These are phyloP conservation scores for Xylaria sp. DNA, from an alignment of 495 filamentous ascomycete genomes.

Conservation along the genomic window DNA sequence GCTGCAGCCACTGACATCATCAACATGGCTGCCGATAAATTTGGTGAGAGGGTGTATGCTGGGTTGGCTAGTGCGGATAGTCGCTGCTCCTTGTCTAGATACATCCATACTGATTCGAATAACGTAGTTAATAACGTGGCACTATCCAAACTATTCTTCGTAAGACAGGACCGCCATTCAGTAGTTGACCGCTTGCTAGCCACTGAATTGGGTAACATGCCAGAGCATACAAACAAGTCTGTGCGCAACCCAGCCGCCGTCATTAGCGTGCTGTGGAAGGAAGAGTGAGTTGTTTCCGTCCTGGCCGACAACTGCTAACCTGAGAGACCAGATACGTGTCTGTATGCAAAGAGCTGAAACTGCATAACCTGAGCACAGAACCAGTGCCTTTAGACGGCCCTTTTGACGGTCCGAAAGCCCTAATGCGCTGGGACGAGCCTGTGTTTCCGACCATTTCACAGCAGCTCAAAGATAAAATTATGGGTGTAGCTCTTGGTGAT, in stretches of 20 bases:
- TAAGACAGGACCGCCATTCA: neutral
- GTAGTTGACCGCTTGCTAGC: neutral
- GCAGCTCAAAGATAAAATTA: neutral
- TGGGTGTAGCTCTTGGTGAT: neutral
- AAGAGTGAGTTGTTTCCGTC: neutral
- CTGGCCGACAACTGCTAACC: neutral
- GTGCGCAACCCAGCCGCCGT: constrained; percentile 3
- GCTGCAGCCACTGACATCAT: neutral
- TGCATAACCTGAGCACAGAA: neutral
- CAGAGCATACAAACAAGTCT: neutral
- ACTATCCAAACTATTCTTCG: neutral
- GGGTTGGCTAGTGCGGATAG: neutral
- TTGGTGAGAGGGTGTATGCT: constrained; percentile 6
- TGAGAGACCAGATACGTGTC: neutral
- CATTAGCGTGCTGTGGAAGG: constrained; percentile 3
- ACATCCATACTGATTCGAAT: neutral
- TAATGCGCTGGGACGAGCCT: neutral
- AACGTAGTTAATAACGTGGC: neutral
- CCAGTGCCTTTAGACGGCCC: neutral
- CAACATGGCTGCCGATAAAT: neutral
- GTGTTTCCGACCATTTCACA: neutral
- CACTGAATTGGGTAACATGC: neutral
- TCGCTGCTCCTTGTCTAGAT: neutral
- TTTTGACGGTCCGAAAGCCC: neutral
- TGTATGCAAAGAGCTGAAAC: neutral